Percentiles rank a stretch among this genome's conserved stretches.
phyloP scores from a whole-genome alignment of 495 filamentous ascomycete genomes.

The Cudoniella acicularis region DNA sequence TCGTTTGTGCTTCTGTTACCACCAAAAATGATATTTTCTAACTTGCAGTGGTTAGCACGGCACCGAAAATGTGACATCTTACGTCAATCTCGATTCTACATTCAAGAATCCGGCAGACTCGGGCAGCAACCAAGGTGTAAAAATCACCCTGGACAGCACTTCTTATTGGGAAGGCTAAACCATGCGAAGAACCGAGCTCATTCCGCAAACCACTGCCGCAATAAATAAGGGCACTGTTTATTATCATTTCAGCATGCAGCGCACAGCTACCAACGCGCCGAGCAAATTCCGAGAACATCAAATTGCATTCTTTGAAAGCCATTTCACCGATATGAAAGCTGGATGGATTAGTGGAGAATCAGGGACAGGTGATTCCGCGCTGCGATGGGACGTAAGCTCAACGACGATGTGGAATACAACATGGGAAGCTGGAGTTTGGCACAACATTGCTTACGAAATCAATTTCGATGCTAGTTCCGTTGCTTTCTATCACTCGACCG shows the following conservation, averaged over 20 bases:
- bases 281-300: slow-evolving; percentile 1
- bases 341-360: background rate
- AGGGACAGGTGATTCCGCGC: background rate
- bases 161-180: slow-evolving; percentile 59
- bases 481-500: slow-evolving; percentile 62
- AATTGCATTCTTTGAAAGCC: background rate
- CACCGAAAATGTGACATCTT: slow-evolving; percentile 40
- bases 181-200: slow-evolving; percentile 60
- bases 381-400: background rate
- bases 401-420: background rate
- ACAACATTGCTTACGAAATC: slow-evolving; percentile 69
- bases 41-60: slow-evolving; percentile 38
- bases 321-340: slow-evolving; percentile 10
- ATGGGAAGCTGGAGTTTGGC: slow-evolving; percentile 52
- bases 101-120: slow-evolving; percentile 68
- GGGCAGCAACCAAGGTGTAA: slow-evolving; percentile 58
- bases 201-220: slow-evolving; percentile 62
- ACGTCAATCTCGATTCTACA: slow-evolving; percentile 46
- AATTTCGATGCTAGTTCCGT: slow-evolving; percentile 57
- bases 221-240: slow-evolving; percentile 59
- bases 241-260: slow-evolving; percentile 35
- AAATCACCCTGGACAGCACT: slow-evolving; percentile 64
- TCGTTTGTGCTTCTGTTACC: slow-evolving; percentile 34
- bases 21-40: too few species aligned
- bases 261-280: background rate